Evolutionary conservation across 495 filamentous ascomycete genomes (phyloP).

Genomic region (Astrothelium macrocarpum): DNA sequence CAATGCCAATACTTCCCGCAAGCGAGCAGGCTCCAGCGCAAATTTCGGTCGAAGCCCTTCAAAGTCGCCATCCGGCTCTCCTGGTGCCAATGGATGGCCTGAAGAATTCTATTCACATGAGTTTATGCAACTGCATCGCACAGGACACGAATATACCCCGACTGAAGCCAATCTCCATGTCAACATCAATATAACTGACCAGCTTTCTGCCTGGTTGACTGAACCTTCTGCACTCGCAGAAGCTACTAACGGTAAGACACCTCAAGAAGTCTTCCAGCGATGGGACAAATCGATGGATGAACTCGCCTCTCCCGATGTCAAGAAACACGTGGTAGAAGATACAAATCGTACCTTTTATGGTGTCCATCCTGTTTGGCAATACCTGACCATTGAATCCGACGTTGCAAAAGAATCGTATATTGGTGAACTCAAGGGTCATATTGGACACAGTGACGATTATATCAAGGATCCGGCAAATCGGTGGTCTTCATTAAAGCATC

Average conservation of each 20-base stretch:
- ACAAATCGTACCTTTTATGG: constrained; percentile 36
- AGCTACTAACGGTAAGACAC: constrained; percentile 26
- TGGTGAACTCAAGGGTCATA: constrained; percentile 77
- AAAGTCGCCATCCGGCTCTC: constrained; percentile 31
- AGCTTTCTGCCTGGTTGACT: constrained; percentile 62
- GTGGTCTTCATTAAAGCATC: constrained; percentile 66
- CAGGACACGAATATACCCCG: constrained; percentile 44
- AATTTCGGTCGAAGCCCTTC: constrained; percentile 44
- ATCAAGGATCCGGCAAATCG: constrained; percentile 60
- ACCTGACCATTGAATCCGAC: constrained; percentile 52
- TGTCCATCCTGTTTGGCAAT: constrained; percentile 55
- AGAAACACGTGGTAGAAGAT: constrained; percentile 40
- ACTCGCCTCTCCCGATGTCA: constrained; percentile 41
- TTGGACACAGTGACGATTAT: constrained; percentile 72
- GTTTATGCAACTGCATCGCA: constrained; percentile 62
- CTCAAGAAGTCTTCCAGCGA: constrained; percentile 45
- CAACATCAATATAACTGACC: constrained; percentile 55
- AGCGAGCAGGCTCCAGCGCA: constrained; percentile 39
- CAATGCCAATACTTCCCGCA: constrained; percentile 32
- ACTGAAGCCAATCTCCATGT: constrained; percentile 58
- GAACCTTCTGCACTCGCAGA: constrained; percentile 46
- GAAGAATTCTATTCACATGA: constrained; percentile 59
- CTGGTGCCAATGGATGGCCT: constrained; percentile 44
- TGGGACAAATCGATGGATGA: constrained; percentile 46
- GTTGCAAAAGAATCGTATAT: constrained; percentile 60